Evolutionary conservation across 495 filamentous ascomycete genomes (phyloP).

Genomic region (Durotheca rogersii): DNA sequence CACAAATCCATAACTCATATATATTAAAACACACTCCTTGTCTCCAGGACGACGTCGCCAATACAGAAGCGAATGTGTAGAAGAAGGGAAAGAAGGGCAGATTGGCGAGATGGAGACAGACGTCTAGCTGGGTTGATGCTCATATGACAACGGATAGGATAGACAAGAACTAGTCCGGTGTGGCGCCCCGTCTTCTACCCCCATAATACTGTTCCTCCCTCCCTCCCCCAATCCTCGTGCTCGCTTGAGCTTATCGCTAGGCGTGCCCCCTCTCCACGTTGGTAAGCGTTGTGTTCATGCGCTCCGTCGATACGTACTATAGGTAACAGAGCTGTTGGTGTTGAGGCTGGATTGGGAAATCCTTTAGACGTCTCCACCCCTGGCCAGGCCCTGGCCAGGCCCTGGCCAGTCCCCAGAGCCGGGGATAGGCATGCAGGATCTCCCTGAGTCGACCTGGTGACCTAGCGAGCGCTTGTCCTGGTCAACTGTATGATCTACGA

Average conservation of each 20-base stretch:
- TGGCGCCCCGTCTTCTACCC: too few species aligned
- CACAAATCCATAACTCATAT: slow-evolving; percentile 31
- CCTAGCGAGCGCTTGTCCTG: slow-evolving; percentile 9
- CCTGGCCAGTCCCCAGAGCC: slow-evolving; percentile 7
- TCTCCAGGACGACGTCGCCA: slow-evolving; percentile 22
- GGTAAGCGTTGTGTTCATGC: slow-evolving; percentile 21
- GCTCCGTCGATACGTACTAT: background rate
- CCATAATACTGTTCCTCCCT: too few species aligned
- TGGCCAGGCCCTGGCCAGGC: too few species aligned
- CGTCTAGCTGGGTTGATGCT: slow-evolving; percentile 24
- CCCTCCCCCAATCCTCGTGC: too few species aligned
- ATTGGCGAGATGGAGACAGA: slow-evolving; percentile 16
- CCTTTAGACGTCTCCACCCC: too few species aligned
- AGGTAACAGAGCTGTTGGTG: slow-evolving; percentile 7
- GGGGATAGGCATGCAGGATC: slow-evolving; percentile 19
- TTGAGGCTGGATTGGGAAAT: slow-evolving; percentile 19
- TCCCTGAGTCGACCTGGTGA: slow-evolving; percentile 17
- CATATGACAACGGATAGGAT: slow-evolving; percentile 15
- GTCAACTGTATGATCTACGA: slow-evolving; percentile 37
- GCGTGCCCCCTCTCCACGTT: slow-evolving; percentile 6
- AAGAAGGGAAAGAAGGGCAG: slow-evolving; percentile 10
- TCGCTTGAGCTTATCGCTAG: slow-evolving; percentile 1
- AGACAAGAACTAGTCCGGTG: slow-evolving; percentile 4
- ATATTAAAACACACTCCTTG: slow-evolving; percentile 8
- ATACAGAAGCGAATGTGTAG: slow-evolving; percentile 21